Conservation (phyloP, 306 rosid species). For the Carpinus fangiana region DNA sequence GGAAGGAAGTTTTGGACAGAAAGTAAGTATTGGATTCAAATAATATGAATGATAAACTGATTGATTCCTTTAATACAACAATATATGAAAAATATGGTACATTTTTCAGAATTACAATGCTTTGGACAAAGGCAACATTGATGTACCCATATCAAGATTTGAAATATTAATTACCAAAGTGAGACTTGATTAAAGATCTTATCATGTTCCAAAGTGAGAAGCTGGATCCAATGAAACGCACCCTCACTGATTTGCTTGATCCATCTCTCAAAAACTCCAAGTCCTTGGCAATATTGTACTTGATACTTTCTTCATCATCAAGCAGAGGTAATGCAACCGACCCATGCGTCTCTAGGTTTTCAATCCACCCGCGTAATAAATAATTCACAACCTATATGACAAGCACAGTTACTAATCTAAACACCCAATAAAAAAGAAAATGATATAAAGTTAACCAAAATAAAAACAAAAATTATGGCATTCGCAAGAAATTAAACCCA, state of each 20-base stretch:
- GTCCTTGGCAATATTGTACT: constrained; percentile 40
- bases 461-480: not conserved
- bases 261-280: constrained; percentile 74
- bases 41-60: not conserved
- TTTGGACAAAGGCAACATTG: constrained; percentile 4
- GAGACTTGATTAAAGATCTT: constrained; percentile 46
- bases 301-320: constrained; percentile 40
- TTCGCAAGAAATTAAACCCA: not conserved
- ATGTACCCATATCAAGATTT: constrained; percentile 29
- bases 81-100: not conserved
- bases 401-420: not conserved
- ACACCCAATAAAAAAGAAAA: not conserved
- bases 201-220: constrained; percentile 60
- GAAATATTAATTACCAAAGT: constrained; percentile 25
- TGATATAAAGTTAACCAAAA: not conserved
- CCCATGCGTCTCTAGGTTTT: constrained; percentile 64
- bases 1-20: not conserved
- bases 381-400: constrained; percentile 71
- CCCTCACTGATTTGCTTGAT: constrained; percentile 58
- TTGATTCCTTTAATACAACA: not conserved
- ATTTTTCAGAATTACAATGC: constrained; percentile 3
- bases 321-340: constrained; percentile 62
- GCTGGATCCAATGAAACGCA: constrained; percentile 50
- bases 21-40: not conserved
- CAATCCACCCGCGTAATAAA: constrained; percentile 85